These are phyloP conservation scores for Mixia osmundae DNA, from an alignment of 1,284 basidiomycete species.

Conservation along the genomic window DNA sequence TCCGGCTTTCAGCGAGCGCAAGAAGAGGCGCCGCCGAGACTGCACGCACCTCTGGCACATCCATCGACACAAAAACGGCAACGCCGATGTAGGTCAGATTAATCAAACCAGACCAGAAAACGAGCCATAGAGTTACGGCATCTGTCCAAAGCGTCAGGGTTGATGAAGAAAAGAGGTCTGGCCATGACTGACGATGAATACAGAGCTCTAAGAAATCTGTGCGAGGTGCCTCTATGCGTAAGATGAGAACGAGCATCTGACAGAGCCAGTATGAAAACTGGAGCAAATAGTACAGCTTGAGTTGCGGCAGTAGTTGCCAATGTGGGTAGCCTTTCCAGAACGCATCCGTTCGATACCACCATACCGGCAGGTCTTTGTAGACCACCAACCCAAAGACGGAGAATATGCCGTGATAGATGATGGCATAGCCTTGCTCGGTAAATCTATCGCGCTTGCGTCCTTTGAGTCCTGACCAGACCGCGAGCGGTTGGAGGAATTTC, in stretches of 20 bases:
- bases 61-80: constrained; percentile 68
- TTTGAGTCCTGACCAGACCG: constrained; percentile 41
- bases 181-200: constrained; percentile 26
- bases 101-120: constrained; percentile 74
- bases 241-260: constrained; percentile 63
- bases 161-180: background rate
- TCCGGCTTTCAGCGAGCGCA: too few relatives aligned
- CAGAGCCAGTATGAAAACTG: constrained; percentile 68
- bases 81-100: constrained; percentile 28
- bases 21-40: too few relatives aligned
- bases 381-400: constrained; percentile 53
- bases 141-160: constrained; percentile 43
- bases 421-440: constrained; percentile 69
- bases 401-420: constrained; percentile 50
- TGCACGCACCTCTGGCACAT: constrained; percentile 78
- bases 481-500: constrained; percentile 43
- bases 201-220: constrained; percentile 77
- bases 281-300: constrained; percentile 77
- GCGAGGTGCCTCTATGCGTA: constrained; percentile 72
- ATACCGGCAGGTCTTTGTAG: too few relatives aligned
- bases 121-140: constrained; percentile 81
- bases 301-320: constrained; percentile 54
- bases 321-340: constrained; percentile 78
- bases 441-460: constrained; percentile 56
- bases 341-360: constrained; percentile 62